Conservation (phyloP, 768 basidiomycete species). For the Serpula lacrymans region DNA sequence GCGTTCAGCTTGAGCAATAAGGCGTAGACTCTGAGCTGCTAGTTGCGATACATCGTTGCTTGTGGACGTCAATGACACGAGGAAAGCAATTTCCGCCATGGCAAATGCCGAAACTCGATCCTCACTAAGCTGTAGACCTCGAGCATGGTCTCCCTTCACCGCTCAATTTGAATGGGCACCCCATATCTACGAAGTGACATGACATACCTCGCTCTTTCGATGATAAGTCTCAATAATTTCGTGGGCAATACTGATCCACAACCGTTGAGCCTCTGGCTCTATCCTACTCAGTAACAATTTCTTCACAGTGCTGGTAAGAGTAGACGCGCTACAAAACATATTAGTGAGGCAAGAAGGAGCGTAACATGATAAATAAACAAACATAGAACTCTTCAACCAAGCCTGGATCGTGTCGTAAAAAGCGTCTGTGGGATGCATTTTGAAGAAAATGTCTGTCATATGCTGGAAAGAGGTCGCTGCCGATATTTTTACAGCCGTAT, state of each 20-base stretch:
- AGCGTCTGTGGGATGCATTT: conserved; percentile 37
- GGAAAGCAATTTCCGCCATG: conserved; percentile 68
- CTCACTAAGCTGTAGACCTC: conserved; percentile 46
- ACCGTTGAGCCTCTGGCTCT: conserved; percentile 58
- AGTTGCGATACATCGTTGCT: conserved; percentile 63
- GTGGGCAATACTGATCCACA: conserved; percentile 66
- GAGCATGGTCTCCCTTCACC: conserved; percentile 40
- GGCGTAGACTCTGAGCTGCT: conserved; percentile 66
- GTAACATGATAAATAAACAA: conserved; percentile 13
- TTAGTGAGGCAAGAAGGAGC: conserved; percentile 1
- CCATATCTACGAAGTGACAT: not conserved
- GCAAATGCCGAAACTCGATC: conserved; percentile 61
- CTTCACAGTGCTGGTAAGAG: conserved; percentile 45
- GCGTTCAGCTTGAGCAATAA: conserved; percentile 65
- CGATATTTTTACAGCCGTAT: conserved; percentile 64
- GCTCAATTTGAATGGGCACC: conserved; percentile 6
- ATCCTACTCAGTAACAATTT: conserved; percentile 58
- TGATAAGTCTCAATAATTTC: conserved; percentile 58
- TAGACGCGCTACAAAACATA: conserved; percentile 13
- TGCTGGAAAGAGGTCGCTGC: conserved; percentile 48
- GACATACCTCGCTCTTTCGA: conserved; percentile 44
- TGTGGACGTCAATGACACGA: conserved; percentile 67
- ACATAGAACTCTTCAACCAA: conserved; percentile 51
- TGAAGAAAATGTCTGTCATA: conserved; percentile 41
- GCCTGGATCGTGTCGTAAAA: conserved; percentile 33